Evolutionary conservation across 1,139 yeast genomes (phyloP).

Genomic region (Geotrichum macrosporum): DNA sequence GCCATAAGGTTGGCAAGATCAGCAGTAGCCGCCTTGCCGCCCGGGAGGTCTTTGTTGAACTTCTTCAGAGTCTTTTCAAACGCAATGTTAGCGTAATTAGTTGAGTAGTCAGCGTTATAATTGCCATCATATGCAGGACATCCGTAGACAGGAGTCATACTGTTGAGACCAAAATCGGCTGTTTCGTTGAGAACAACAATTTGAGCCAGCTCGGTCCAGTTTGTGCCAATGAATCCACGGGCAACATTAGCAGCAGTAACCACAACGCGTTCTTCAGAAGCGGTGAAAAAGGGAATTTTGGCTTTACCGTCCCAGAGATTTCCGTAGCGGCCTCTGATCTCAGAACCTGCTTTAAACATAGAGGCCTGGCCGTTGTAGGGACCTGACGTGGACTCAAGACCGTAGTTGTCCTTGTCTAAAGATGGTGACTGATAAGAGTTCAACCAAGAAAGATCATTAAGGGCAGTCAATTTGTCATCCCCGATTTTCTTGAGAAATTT

Average conservation of each 20-base stretch:
- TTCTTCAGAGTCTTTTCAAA: constrained; percentile 39
- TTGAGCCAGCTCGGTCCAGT: constrained; percentile 34
- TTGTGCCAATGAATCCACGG: constrained; percentile 41
- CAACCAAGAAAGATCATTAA: constrained; percentile 39
- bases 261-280: constrained; percentile 41
- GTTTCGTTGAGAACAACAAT: constrained; percentile 40
- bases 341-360: constrained; percentile 35
- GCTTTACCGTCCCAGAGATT: constrained; percentile 38
- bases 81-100: constrained; percentile 28
- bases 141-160: constrained; percentile 37
- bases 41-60: constrained; percentile 42
- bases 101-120: constrained; percentile 3
- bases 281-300: constrained; percentile 39
- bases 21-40: constrained; percentile 41
- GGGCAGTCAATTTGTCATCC: constrained; percentile 26
- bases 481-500: constrained; percentile 11
- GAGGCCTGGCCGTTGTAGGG: constrained; percentile 38
- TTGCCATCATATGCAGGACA: constrained; percentile 24
- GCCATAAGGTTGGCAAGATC: constrained; percentile 47
- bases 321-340: constrained; percentile 38
- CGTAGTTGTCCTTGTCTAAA: constrained; percentile 15
- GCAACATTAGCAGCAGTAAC: constrained; percentile 42
- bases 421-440: constrained; percentile 39
- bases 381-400: constrained; percentile 27
- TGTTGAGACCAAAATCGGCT: constrained; percentile 41